A percentile compares a stretch with the other conserved stretches of the same genome.
phyloP scores from a whole-genome alignment of 305 asterid genomes.

The Fraxinus floribunda region DNA sequence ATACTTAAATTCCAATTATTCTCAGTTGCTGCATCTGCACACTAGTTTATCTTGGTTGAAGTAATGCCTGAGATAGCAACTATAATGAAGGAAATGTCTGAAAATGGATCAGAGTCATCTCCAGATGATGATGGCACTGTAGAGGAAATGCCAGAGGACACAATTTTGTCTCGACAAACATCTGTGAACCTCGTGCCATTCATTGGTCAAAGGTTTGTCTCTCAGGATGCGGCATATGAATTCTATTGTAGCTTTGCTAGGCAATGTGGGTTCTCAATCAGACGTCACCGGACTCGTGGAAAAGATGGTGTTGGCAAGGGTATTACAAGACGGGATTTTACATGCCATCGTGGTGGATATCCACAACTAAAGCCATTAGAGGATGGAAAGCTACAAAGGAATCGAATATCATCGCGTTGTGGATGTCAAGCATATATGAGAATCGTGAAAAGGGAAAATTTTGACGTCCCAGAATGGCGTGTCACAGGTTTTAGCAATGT shows the following conservation, averaged over 20 bases:
- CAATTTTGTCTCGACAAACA: conserved; percentile 50
- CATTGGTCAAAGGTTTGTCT: conserved; percentile 61
- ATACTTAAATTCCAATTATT: not conserved
- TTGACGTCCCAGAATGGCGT: conserved; percentile 64
- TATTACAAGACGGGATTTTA: conserved; percentile 64
- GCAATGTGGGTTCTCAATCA: conserved; percentile 68
- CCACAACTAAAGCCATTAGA: conserved; percentile 57
- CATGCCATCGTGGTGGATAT: conserved; percentile 72
- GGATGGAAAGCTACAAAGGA: conserved; percentile 54
- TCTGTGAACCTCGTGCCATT: conserved; percentile 58
- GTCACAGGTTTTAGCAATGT: conserved; percentile 57
- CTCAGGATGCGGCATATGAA: conserved; percentile 72
- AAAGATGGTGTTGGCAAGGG: conserved; percentile 73
- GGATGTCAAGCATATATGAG: conserved; percentile 74
- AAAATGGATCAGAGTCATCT: conserved; percentile 55
- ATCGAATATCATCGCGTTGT: conserved; percentile 62
- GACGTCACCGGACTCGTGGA: conserved; percentile 68
- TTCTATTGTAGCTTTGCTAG: conserved; percentile 63
- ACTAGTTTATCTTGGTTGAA: conserved; percentile 20
- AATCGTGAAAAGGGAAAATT: conserved; percentile 54
- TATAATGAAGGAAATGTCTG: conserved; percentile 35
- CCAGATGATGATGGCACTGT: conserved; percentile 56
- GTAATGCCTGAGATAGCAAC: conserved; percentile 42
- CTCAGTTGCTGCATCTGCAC: conserved; percentile 25
- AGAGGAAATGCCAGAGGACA: conserved; percentile 58